These are phyloP conservation scores for Tuber calosporum DNA, from an alignment of 495 filamentous ascomycete genomes.

Conservation along the genomic window DNA sequence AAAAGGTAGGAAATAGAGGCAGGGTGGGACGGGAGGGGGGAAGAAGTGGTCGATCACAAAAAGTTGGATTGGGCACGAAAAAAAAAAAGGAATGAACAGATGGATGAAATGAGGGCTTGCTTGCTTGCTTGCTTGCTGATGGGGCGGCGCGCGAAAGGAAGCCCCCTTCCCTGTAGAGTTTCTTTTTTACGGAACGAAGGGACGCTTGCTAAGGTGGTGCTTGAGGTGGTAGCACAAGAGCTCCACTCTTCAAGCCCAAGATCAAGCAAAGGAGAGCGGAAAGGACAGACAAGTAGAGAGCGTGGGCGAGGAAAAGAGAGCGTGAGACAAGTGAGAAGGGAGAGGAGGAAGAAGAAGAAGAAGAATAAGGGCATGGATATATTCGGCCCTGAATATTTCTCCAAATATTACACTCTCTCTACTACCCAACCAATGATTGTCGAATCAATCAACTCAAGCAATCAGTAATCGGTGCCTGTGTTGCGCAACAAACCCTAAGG, in stretches of 20 bases:
- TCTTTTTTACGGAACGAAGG: background rate
- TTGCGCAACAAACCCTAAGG: background rate
- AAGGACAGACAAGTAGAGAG: conserved; percentile 16
- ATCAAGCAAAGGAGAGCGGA: conserved; percentile 11
- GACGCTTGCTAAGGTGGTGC: background rate
- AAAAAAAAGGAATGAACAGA: background rate
- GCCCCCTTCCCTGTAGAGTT: background rate
- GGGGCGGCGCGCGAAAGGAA: background rate
- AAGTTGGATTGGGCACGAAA: background rate
- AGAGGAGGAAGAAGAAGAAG: conserved; percentile 12
- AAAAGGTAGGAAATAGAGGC: background rate
- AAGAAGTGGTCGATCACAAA: background rate
- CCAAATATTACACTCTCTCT: background rate
- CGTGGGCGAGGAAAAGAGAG: conserved; percentile 1
- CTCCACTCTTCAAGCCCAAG: background rate
- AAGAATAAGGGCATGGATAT: conserved; percentile 4
- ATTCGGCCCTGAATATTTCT: background rate
- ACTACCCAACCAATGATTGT: background rate
- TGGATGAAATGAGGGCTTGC: background rate
- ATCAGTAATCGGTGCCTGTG: background rate
- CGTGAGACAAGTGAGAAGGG: background rate
- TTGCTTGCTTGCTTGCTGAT: too few species aligned
- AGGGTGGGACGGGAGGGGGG: background rate
- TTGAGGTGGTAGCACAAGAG: background rate
- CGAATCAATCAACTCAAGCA: background rate